Conservation (phyloP, 768 basidiomycete species). For the Podaxis sp. region DNA sequence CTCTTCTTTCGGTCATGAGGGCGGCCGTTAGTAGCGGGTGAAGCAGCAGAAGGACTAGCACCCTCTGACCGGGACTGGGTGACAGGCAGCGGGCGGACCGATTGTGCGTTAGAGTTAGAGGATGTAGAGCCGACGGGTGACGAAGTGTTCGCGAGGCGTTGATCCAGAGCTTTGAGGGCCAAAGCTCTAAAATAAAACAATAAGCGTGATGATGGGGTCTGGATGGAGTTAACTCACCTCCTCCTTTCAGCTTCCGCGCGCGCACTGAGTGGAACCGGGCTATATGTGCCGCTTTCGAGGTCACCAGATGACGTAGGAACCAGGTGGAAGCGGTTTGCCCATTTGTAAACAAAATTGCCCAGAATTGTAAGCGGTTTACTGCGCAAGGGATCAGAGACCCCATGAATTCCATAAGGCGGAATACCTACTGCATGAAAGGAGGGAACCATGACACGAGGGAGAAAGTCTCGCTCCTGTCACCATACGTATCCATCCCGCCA, state of each 20-base stretch:
- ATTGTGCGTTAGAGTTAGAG: conserved; percentile 28
- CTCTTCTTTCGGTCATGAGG: conserved; percentile 29
- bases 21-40: conserved; percentile 22
- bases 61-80: conserved; percentile 34
- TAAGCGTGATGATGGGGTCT: conserved; percentile 14
- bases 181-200: conserved; percentile 61
- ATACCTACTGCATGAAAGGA: conserved; percentile 84
- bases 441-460: conserved; percentile 97
- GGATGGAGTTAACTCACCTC: conserved; percentile 51
- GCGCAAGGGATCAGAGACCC: conserved; percentile 3
- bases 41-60: conserved; percentile 24
- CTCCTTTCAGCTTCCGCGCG: conserved; percentile 96
- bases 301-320: conserved; percentile 67
- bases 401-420: neutral
- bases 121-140: conserved; percentile 40
- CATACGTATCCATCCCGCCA: conserved; percentile 70
- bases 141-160: conserved; percentile 74
- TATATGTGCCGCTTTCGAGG: conserved; percentile 71
- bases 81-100: conserved; percentile 28
- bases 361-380: conserved; percentile 73
- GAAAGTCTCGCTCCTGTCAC: conserved; percentile 96
- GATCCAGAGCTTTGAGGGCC: conserved; percentile 95
- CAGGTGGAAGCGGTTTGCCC: conserved; percentile 70
- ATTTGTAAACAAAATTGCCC: conserved; percentile 64
- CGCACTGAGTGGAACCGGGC: conserved; percentile 79